These are phyloP conservation scores for Neurospora terricola DNA, from an alignment of 495 filamentous ascomycete species.

Conservation along the genomic window DNA sequence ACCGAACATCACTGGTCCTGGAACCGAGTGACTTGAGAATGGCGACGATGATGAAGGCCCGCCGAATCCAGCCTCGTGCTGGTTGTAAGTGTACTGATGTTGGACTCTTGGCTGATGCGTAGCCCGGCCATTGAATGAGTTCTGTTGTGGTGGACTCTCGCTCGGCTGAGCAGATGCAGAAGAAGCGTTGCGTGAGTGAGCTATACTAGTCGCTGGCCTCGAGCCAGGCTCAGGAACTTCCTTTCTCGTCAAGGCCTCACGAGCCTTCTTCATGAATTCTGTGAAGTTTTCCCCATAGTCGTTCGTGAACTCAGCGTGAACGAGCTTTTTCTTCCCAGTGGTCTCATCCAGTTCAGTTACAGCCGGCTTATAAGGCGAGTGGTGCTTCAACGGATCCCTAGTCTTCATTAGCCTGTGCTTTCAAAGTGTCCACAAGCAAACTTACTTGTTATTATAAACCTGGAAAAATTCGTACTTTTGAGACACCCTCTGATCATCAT, in stretches of 20 bases:
- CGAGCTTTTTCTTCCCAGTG: constrained; percentile 19
- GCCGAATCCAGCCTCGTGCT: background rate
- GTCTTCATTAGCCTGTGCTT: constrained; percentile 5
- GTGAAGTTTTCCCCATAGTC: constrained; percentile 43
- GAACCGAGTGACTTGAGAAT: constrained; percentile 2
- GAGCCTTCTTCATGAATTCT: constrained; percentile 34
- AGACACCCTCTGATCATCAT: constrained; percentile 13
- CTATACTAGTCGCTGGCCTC: background rate
- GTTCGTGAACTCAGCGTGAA: constrained; percentile 37
- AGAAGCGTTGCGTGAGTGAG: background rate
- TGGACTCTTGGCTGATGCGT: background rate
- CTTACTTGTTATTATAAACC: constrained; percentile 38
- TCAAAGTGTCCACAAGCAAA: constrained; percentile 1
- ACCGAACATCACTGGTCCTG: constrained; percentile 5
- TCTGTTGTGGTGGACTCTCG: background rate
- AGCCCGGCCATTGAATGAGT: background rate
- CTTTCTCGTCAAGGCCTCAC: constrained; percentile 25
- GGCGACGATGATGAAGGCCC: background rate
- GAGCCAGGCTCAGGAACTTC: background rate
- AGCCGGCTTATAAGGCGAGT: constrained; percentile 34
- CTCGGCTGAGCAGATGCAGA: background rate
- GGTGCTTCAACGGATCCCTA: constrained; percentile 38
- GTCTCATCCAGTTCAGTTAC: constrained; percentile 6
- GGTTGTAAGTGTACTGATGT: background rate
- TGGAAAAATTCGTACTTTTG: constrained; percentile 46